A percentile compares a stretch with the other conserved stretches of the same genome.
These are phyloP conservation scores for Dendrobium nobile DNA, from an alignment of 106 monocot genomes.

Conservation along the genomic window DNA sequence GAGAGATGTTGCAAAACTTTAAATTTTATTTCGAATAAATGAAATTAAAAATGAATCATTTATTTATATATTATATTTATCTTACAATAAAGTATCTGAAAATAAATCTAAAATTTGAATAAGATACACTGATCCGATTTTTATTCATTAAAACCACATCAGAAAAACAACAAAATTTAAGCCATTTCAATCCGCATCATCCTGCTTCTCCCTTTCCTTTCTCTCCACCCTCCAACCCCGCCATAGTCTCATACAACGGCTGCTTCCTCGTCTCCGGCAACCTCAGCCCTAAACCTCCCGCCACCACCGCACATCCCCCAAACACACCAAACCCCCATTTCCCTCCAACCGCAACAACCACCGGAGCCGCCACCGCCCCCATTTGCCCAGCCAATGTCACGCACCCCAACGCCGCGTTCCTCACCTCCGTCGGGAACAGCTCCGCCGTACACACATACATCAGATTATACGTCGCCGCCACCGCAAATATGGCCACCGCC, in stretches of 20 bases:
- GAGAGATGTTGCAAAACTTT: too few species aligned
- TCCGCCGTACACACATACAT: constrained; percentile 32
- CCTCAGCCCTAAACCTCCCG: constrained; percentile 41
- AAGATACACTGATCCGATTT: too few species aligned
- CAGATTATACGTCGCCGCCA: constrained; percentile 36
- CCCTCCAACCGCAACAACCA: constrained; percentile 22
- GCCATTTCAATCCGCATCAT: not conserved
- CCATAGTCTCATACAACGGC: constrained; percentile 72
- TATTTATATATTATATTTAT: too few species aligned
- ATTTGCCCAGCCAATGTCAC: constrained; percentile 22
- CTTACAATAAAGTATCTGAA: too few species aligned
- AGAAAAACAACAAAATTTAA: too few species aligned
- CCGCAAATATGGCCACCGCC: constrained; percentile 34
- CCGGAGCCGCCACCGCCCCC: constrained; percentile 23
- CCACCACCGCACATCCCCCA: constrained; percentile 42
- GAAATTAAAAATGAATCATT: too few species aligned
- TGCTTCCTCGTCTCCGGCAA: constrained; percentile 68
- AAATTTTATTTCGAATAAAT: too few species aligned
- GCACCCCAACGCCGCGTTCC: constrained; percentile 29
- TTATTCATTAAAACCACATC: too few species aligned
- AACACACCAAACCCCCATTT: constrained; percentile 13
- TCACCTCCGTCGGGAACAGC: constrained; percentile 53
- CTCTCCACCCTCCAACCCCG: constrained; percentile 45
- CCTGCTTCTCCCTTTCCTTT: not conserved
- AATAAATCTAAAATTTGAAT: too few species aligned